Conservation (phyloP, 371 early-diverging fungal species). For the Apophysomyces elegans region DNA sequence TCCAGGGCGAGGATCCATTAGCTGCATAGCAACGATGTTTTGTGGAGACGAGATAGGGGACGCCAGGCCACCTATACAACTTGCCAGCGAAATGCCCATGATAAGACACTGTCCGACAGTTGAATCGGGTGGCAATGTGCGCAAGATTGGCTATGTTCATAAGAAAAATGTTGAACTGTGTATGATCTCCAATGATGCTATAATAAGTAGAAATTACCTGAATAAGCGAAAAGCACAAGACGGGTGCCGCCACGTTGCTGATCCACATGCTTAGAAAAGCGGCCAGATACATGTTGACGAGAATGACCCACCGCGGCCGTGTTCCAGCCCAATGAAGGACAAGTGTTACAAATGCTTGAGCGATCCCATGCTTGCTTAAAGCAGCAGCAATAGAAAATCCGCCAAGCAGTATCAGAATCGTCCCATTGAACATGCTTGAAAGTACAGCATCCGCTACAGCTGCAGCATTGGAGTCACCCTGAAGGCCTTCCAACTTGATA, state of each 20-base stretch:
- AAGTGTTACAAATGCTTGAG: constrained; percentile 62
- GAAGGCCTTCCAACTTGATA: constrained; percentile 47
- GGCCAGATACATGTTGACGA: constrained; percentile 79
- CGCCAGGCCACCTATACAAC: constrained; percentile 95
- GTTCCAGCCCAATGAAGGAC: constrained; percentile 74
- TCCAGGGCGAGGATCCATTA: constrained; percentile 83
- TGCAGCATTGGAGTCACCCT: constrained; percentile 25
- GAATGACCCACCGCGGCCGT: constrained; percentile 66
- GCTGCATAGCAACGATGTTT: constrained; percentile 84
- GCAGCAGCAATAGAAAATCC: constrained; percentile 96
- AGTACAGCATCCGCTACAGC: constrained; percentile 83
- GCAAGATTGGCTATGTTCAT: constrained; percentile 66
- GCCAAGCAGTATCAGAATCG: constrained; percentile 94
- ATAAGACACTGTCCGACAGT: constrained; percentile 71
- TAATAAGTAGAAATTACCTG: background rate
- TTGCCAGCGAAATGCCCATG: constrained; percentile 92
- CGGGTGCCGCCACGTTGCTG: constrained; percentile 85
- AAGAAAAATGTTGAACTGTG: background rate
- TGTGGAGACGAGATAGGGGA: constrained; percentile 96
- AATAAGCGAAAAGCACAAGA: constrained; percentile 69
- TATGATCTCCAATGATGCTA: background rate
- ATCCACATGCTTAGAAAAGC: constrained; percentile 83
- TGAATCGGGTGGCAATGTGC: constrained; percentile 65
- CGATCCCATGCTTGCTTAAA: constrained; percentile 60
- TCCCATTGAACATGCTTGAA: constrained; percentile 92